Percentiles rank a stretch among this genome's conserved stretches.
Conservation (phyloP, 768 basidiomycete genomes). For the Tulasnella sp. region DNA sequence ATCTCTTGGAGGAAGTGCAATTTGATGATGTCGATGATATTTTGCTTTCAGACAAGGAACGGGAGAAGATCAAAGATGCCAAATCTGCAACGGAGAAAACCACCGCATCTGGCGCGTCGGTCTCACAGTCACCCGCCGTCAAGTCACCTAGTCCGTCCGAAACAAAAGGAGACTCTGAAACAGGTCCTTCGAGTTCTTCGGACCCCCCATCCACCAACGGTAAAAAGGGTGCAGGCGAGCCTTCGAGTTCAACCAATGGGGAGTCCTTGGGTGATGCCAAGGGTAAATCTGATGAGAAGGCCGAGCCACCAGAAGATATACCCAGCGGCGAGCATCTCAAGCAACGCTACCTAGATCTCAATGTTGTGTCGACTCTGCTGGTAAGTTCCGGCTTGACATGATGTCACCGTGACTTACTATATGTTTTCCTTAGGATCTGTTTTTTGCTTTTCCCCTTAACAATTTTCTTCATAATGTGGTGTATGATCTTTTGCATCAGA, state of each 20-base stretch:
- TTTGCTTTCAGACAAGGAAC: conserved; percentile 34
- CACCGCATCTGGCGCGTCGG: too few species aligned
- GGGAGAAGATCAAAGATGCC: not conserved
- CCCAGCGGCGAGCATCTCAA: conserved; percentile 66
- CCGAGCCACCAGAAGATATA: too few species aligned
- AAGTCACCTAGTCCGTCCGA: too few species aligned
- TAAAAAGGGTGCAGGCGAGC: too few species aligned
- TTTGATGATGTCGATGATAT: conserved; percentile 47
- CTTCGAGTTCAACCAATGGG: too few species aligned
- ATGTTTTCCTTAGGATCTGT: conserved; percentile 53
- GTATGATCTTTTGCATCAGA: conserved; percentile 91
- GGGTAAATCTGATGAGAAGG: too few species aligned
- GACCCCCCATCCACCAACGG: too few species aligned
- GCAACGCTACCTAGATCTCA: conserved; percentile 55
- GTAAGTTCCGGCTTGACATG: conserved; percentile 33
- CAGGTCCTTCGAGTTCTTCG: too few species aligned
- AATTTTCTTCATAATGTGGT: conserved; percentile 95
- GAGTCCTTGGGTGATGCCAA: too few species aligned
- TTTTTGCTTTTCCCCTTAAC: conserved; percentile 95
- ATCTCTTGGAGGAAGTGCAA: conserved; percentile 44
- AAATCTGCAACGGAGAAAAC: too few species aligned
- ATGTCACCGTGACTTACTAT: not conserved
- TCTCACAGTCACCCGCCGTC: too few species aligned
- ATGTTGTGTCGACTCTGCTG: conserved; percentile 61
- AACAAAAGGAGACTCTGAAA: too few species aligned